Evolutionary conservation across 129 eudicot species (phyloP).

Genomic region (Artemisia tridentata): DNA sequence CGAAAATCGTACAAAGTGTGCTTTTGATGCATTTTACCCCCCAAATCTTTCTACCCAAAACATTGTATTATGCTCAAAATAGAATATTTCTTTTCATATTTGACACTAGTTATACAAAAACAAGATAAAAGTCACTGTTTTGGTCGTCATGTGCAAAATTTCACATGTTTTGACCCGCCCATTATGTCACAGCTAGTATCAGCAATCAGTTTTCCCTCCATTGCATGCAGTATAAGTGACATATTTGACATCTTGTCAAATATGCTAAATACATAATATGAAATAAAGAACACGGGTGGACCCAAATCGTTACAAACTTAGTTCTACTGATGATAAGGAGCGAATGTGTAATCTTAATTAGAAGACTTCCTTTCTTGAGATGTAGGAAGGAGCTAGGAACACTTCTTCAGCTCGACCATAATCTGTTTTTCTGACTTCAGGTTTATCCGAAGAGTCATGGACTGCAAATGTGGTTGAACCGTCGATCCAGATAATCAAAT

Average conservation of each 20-base stretch:
- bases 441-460: conserved; percentile 69
- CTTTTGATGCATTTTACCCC: too few relatives aligned
- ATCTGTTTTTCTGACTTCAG: conserved; percentile 27
- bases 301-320: background rate
- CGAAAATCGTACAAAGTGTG: too few relatives aligned
- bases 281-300: background rate
- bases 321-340: background rate
- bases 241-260: background rate
- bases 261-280: background rate
- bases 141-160: too few relatives aligned
- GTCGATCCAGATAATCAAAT: conserved; percentile 53
- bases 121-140: too few relatives aligned
- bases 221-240: background rate
- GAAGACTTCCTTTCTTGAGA: conserved; percentile 5
- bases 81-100: too few relatives aligned
- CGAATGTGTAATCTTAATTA: conserved; percentile 11
- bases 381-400: conserved; percentile 14
- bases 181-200: background rate
- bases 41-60: too few relatives aligned
- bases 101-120: too few relatives aligned
- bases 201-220: background rate
- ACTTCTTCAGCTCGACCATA: conserved; percentile 9
- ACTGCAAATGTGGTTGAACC: conserved; percentile 58
- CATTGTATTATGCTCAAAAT: too few relatives aligned
- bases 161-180: too few relatives aligned